Evolutionary conservation across 2,329 filamentous ascomycete genomes (phyloP).

Genomic region (Talaromyces sp.): DNA sequence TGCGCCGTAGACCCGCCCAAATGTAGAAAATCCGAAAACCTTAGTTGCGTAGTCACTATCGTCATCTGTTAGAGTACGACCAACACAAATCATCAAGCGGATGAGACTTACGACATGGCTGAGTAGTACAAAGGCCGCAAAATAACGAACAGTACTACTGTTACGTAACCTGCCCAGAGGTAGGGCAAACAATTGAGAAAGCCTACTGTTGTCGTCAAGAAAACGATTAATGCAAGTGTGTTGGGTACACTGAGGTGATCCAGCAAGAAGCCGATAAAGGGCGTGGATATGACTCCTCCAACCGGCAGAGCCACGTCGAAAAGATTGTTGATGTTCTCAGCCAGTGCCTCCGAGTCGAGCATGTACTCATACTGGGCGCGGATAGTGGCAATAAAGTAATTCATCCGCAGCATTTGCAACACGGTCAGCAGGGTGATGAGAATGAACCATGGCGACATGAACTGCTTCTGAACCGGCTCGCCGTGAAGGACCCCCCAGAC

Average conservation of each 20-base stretch:
- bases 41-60: constrained; percentile 76
- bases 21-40: constrained; percentile 88
- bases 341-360: constrained; percentile 59
- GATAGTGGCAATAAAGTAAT: constrained; percentile 84
- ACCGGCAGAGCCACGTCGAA: constrained; percentile 80
- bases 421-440: constrained; percentile 75
- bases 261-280: constrained; percentile 77
- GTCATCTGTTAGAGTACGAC: background rate
- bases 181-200: constrained; percentile 70
- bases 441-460: constrained; percentile 77
- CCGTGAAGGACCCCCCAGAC: constrained; percentile 85
- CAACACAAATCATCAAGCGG: background rate
- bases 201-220: constrained; percentile 70
- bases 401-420: constrained; percentile 72
- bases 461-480: constrained; percentile 65
- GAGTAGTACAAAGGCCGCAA: constrained; percentile 91
- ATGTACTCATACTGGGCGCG: constrained; percentile 76
- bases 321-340: constrained; percentile 71
- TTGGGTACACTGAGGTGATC: constrained; percentile 71
- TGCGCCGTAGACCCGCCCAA: constrained; percentile 85
- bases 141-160: constrained; percentile 76
- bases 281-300: constrained; percentile 75
- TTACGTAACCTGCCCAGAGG: constrained; percentile 63
- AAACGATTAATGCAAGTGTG: constrained; percentile 67
- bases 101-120: constrained; percentile 62